Evolutionary conservation across 768 basidiomycete species (phyloP).

Genomic region (Paxillus rubicundulus): DNA sequence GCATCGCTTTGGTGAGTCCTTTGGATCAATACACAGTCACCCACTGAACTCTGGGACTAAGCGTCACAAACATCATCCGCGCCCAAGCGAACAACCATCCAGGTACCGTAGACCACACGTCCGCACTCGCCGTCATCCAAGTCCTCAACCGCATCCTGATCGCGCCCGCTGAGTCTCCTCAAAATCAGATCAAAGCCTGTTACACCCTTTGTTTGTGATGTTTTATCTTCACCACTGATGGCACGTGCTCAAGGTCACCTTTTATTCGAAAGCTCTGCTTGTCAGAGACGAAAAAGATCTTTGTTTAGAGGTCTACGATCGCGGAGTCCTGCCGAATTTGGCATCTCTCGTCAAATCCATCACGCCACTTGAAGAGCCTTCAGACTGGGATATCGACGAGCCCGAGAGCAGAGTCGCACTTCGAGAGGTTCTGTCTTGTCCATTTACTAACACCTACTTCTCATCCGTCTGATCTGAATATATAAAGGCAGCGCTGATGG

Average conservation of each 20-base stretch:
- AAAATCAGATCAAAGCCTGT: constrained; percentile 63
- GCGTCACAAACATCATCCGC: constrained; percentile 62
- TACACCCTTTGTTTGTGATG: constrained; percentile 64
- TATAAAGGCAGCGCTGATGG: constrained; percentile 65
- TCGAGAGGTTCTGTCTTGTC: constrained; percentile 56
- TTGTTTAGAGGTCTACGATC: constrained; percentile 68
- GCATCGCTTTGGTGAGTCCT: constrained; percentile 62
- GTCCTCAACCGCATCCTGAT: constrained; percentile 62
- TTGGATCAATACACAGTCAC: background rate
- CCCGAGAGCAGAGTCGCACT: constrained; percentile 52
- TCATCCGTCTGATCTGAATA: background rate
- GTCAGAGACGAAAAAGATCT: constrained; percentile 68
- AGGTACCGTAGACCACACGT: constrained; percentile 40
- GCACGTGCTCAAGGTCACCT: background rate
- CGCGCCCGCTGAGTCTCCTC: constrained; percentile 39
- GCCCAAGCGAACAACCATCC: constrained; percentile 37
- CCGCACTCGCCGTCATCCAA: constrained; percentile 63
- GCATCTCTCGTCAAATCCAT: constrained; percentile 49
- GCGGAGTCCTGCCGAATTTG: constrained; percentile 59
- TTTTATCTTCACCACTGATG: background rate
- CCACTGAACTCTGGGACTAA: constrained; percentile 21
- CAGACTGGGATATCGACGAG: constrained; percentile 69
- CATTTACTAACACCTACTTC: background rate
- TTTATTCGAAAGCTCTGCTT: constrained; percentile 48
- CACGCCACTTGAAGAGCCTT: constrained; percentile 44